These are phyloP conservation scores for Lecanicillium sp. DNA, from an alignment of 2,329 filamentous ascomycete genomes.

Conservation along the genomic window DNA sequence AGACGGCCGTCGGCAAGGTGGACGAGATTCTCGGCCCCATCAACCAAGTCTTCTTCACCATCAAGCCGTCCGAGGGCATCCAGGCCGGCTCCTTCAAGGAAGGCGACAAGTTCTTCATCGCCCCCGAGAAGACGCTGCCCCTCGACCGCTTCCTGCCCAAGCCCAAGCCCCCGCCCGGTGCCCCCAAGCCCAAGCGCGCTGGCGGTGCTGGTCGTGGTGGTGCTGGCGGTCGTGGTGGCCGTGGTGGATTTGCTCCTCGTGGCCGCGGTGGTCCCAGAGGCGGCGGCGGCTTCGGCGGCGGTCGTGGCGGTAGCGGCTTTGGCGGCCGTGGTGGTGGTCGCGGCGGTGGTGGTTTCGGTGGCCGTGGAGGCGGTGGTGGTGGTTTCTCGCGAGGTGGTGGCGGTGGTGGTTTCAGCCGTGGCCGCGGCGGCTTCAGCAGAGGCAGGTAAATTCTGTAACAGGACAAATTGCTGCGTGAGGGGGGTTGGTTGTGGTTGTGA, in stretches of 20 bases:
- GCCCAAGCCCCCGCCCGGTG: slow-evolving; percentile 67
- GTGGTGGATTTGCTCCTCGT: slow-evolving; percentile 13
- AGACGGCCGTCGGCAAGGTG: slow-evolving; percentile 91
- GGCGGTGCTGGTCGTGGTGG: slow-evolving; percentile 11
- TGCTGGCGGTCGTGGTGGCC: slow-evolving; percentile 10
- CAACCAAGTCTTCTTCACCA: slow-evolving; percentile 97
- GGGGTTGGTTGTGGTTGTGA: neutral
- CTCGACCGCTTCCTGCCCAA: slow-evolving; percentile 95
- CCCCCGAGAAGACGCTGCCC: slow-evolving; percentile 86
- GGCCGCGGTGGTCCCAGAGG: slow-evolving; percentile 16
- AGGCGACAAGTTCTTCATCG: slow-evolving; percentile 97
- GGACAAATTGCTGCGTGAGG: no score
- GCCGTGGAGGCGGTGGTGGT: slow-evolving; percentile 11
- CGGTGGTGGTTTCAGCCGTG: slow-evolving; percentile 15
- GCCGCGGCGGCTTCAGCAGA: slow-evolving; percentile 22
- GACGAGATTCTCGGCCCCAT: slow-evolving; percentile 96
- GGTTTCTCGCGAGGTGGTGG: slow-evolving; percentile 10
- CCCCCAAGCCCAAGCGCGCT: slow-evolving; percentile 55
- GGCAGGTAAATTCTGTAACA: slow-evolving; percentile 16
- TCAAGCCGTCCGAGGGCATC: slow-evolving; percentile 95
- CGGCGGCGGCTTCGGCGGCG: slow-evolving; percentile 17
- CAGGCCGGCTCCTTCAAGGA: slow-evolving; percentile 90
- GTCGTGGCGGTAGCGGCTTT: slow-evolving; percentile 13
- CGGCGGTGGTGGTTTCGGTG: slow-evolving; percentile 18
- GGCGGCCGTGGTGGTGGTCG: slow-evolving; percentile 11